A percentile compares a stretch with the other conserved stretches of the same genome.
phyloP scores from a whole-genome alignment of 2,329 filamentous ascomycete species.

The Colletotrichum sp. region DNA sequence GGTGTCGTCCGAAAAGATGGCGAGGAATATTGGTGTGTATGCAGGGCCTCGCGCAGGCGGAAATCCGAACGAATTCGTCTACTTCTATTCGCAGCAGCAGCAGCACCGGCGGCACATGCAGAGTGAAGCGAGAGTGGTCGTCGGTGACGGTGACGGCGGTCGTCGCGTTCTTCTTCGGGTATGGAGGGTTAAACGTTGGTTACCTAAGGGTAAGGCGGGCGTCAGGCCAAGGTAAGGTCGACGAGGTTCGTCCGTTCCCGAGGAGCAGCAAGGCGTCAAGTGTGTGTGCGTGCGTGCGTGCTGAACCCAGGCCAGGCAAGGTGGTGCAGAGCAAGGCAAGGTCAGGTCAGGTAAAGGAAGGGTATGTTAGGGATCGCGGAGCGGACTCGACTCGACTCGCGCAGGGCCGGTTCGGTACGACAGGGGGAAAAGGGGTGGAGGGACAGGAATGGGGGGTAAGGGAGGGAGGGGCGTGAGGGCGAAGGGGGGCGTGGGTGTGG shows the following conservation, averaged over 20 bases:
- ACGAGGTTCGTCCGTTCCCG: background rate
- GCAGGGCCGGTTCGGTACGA: background rate
- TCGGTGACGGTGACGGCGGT: background rate
- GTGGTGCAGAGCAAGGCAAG: background rate
- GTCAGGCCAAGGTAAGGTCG: background rate
- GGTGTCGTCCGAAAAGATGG: background rate
- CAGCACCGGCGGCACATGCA: background rate
- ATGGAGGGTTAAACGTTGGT: background rate
- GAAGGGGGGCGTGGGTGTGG: background rate
- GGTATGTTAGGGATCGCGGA: slow-evolving; percentile 15
- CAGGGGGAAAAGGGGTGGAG: background rate
- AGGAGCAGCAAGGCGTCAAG: background rate
- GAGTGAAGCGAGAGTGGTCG: background rate
- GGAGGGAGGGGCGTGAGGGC: background rate
- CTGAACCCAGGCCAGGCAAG: background rate
- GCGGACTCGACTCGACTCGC: slow-evolving; percentile 6
- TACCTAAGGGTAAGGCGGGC: background rate
- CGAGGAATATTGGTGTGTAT: background rate
- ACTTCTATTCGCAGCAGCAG: background rate
- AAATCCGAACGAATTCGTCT: background rate
- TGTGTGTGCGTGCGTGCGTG: background rate
- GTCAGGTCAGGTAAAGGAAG: background rate
- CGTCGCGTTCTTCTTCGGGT: slow-evolving; percentile 1
- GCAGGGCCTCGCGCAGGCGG: background rate
- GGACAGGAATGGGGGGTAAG: background rate